These are phyloP conservation scores for Boletus barrowsii DNA, from an alignment of 768 basidiomycete genomes.

Conservation along the genomic window DNA sequence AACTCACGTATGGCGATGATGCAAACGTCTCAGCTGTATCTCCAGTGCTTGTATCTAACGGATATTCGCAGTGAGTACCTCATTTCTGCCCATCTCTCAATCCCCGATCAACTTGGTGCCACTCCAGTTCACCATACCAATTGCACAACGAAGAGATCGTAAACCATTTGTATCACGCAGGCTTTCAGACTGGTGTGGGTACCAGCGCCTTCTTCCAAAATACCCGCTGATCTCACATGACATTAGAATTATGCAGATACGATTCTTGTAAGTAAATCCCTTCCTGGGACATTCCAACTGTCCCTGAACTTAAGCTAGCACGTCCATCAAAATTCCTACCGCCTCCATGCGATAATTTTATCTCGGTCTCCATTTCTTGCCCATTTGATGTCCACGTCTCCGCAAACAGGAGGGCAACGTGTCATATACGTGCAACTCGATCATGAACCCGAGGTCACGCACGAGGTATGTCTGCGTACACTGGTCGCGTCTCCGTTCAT, in stretches of 20 bases:
- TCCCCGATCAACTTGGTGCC: constrained; percentile 8
- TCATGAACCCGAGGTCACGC: constrained; percentile 77
- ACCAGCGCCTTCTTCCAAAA: constrained; percentile 8
- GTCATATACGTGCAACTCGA: constrained; percentile 73
- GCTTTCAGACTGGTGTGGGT: constrained; percentile 81
- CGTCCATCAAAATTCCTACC: constrained; percentile 70
- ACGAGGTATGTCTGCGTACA: constrained; percentile 58
- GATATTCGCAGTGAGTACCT: constrained; percentile 55
- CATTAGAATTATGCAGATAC: constrained; percentile 80
- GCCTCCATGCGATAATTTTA: constrained; percentile 80
- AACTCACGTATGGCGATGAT: constrained; percentile 36
- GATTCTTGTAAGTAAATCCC: constrained; percentile 54
- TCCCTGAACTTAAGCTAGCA: constrained; percentile 43
- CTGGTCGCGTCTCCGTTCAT: constrained; percentile 27
- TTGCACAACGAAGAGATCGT: constrained; percentile 76
- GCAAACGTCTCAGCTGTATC: constrained; percentile 16
- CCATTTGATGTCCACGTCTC: constrained; percentile 82
- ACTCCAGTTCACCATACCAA: constrained; percentile 45
- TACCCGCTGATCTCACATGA: constrained; percentile 12
- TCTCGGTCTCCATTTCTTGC: constrained; percentile 86
- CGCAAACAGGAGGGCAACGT: constrained; percentile 61
- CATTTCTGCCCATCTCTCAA: background rate
- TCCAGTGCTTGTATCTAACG: constrained; percentile 49
- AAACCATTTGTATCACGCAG: constrained; percentile 73
- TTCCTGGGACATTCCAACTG: constrained; percentile 2